A percentile compares a stretch with the other conserved stretches of the same genome.
Conservation (phyloP, 768 basidiomycete species). For the Leucosporidium creatinivorum region DNA sequence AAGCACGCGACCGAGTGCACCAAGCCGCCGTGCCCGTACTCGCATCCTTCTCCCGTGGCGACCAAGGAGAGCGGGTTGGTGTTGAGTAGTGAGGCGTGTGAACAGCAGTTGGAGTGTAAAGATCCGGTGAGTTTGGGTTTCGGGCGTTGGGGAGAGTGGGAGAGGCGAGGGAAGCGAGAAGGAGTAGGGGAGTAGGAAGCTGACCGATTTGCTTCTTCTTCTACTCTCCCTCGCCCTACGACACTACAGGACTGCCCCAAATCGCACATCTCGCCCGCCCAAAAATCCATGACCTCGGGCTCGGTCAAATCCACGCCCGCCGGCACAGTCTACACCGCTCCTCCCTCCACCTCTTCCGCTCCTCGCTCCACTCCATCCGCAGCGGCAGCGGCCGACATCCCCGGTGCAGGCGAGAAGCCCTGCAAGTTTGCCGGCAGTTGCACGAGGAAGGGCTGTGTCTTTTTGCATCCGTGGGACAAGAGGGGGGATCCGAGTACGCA, state of each 20-base stretch:
- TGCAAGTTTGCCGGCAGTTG: slow-evolving; percentile 58
- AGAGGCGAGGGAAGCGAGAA: too few species aligned
- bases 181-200: too few species aligned
- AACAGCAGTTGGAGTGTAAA: slow-evolving; percentile 77
- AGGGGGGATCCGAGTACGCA: slow-evolving; percentile 40
- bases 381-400: slow-evolving; percentile 33
- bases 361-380: slow-evolving; percentile 25
- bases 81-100: slow-evolving; percentile 85
- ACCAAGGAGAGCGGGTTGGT: slow-evolving; percentile 92
- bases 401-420: slow-evolving; percentile 29
- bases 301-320: slow-evolving; percentile 2
- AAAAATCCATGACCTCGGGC: slow-evolving; percentile 25
- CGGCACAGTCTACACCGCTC: slow-evolving; percentile 8
- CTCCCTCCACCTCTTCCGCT: slow-evolving; percentile 27
- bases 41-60: slow-evolving; percentile 94
- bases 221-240: not conserved
- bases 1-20: slow-evolving; percentile 88
- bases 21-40: slow-evolving; percentile 79
- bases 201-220: not conserved
- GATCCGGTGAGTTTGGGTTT: slow-evolving; percentile 55
- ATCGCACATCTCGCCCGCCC: slow-evolving; percentile 36
- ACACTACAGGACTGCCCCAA: slow-evolving; percentile 36
- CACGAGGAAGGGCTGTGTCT: slow-evolving; percentile 62
- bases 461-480: slow-evolving; percentile 52
- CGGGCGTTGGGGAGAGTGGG: too few species aligned